Evolutionary conservation across 495 filamentous ascomycete genomes (phyloP), one percentile per base, ranked within the genome.

Genomic region (Sabuloglossum arenarium): DNA sequence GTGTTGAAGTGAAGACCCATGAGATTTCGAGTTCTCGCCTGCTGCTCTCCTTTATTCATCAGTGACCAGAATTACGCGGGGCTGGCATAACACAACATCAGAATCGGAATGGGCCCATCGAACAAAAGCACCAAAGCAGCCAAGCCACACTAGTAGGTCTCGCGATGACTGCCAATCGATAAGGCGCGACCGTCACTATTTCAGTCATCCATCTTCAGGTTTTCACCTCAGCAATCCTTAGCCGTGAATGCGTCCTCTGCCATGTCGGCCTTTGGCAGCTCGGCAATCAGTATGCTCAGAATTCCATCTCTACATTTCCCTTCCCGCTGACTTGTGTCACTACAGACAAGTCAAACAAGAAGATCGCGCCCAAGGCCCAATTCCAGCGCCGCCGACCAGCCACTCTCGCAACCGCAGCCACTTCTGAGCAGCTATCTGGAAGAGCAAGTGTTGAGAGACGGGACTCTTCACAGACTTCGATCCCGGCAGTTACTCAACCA

Each of bases 181-280:
- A n/a, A n/a, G n/a, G n/a, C n/a, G n/a, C n/a, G n/a, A n/a, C n/a
- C n/a, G n/a, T n/a, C n/a, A n/a, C n/a, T n/a, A n/a, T n/a, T n/a
- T n/a, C n/a, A n/a, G n/a, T n/a, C n/a, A n/a, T n/a, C n/a, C n/a
- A n/a, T n/a, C n/a, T n/a, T n/a, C n/a, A n/a, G n/a, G n/a, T n/a
- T n/a, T n/a, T n/a, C n/a, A n/a, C n/a, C n/a, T 21, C 57, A 62
- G 61, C 65, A 63, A 64, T 62, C n/a, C n/a, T n/a, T n/a, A n/a
- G n/a, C n/a, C n/a, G n/a, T n/a, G n/a, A n/a, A n/a, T n/a, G n/a
- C n/a, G 61, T 64, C 60, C 62, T 61, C 61, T 60, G 64, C 59
- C 56, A 77, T 79, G 73, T 72, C 73, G 58, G 66, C 73, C 24
- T 73, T 79, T 34, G 76, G 73, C 47, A 78, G 75, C 62, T 79